Conservation (phyloP, 257 asterid species). For the Nicotiana obtusifolia region DNA sequence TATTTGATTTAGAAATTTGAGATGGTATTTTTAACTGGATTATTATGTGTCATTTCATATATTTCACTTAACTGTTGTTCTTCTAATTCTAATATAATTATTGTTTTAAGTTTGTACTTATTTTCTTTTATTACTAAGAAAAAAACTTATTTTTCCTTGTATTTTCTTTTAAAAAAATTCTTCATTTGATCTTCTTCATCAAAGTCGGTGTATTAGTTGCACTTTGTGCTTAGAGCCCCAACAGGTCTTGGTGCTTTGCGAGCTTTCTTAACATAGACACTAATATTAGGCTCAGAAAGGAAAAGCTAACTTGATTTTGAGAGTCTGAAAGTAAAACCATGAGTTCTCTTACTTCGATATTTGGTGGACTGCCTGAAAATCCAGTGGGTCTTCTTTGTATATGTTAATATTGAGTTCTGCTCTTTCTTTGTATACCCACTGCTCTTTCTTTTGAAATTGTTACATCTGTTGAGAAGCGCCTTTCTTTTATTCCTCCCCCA, state of each 20-base stretch:
- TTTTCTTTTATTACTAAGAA: background rate
- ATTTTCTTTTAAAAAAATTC: background rate
- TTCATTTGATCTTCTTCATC: background rate
- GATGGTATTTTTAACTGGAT: background rate
- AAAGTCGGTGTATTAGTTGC: background rate
- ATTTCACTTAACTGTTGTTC: background rate
- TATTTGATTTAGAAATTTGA: too few relatives aligned
- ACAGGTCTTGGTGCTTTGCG: background rate
- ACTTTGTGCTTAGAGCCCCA: background rate
- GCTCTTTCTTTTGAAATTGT: background rate
- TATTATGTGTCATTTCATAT: background rate
- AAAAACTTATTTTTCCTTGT: background rate
- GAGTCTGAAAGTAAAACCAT: too few relatives aligned
- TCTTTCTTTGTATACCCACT: background rate
- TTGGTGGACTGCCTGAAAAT: background rate
- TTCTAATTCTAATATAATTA: background rate
- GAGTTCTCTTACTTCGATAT: background rate
- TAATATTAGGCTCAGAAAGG: background rate
- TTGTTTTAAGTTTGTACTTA: background rate
- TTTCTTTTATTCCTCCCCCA: background rate
- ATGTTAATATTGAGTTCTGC: background rate
- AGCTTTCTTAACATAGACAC: background rate
- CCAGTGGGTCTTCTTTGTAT: background rate
- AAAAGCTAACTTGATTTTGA: background rate
- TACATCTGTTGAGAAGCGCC: background rate